A percentile compares a stretch with the other conserved stretches of the same genome.
phyloP scores from a whole-genome alignment of 495 filamentous ascomycete genomes.

The Penicillium coprophilum region DNA sequence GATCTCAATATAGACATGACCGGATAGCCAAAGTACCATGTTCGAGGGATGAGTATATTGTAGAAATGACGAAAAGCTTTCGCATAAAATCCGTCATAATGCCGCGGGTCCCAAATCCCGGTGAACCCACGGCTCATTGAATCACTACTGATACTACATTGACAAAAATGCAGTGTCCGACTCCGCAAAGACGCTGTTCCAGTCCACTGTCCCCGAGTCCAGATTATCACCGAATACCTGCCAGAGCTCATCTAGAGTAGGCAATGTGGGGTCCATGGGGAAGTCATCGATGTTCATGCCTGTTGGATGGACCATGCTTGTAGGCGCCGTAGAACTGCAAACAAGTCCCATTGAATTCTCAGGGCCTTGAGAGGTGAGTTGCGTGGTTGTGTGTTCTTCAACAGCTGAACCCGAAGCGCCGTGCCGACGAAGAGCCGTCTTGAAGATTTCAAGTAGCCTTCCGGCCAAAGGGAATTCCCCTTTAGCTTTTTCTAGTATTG shows the following conservation, averaged over 20 bases:
- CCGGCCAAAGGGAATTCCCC: constrained; percentile 33
- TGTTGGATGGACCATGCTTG: neutral
- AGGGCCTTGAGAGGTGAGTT: neutral
- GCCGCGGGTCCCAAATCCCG: neutral
- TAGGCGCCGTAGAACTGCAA: neutral
- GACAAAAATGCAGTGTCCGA: constrained; percentile 24
- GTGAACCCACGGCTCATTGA: neutral
- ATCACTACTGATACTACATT: neutral
- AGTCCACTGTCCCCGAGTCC: constrained; percentile 21
- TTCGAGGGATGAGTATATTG: neutral
- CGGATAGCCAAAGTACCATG: constrained; percentile 1
- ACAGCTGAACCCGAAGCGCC: constrained; percentile 15
- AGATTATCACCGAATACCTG: constrained; percentile 23
- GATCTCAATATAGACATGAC: constrained; percentile 1
- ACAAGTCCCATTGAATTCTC: neutral
- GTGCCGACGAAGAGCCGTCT: constrained; percentile 32
- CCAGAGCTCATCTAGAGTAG: constrained; percentile 24
- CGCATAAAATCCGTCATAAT: constrained; percentile 9
- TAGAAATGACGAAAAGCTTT: neutral
- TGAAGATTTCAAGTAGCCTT: constrained; percentile 35
- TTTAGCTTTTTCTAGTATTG: constrained; percentile 37
- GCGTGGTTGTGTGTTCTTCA: neutral
- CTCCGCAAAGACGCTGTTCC: constrained; percentile 25
- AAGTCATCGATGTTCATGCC: neutral
- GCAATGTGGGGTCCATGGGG: constrained; percentile 12